Base-by-base conservation (phyloP, 1,284 basidiomycete genomes). In the Waitea zeae region DNA sequence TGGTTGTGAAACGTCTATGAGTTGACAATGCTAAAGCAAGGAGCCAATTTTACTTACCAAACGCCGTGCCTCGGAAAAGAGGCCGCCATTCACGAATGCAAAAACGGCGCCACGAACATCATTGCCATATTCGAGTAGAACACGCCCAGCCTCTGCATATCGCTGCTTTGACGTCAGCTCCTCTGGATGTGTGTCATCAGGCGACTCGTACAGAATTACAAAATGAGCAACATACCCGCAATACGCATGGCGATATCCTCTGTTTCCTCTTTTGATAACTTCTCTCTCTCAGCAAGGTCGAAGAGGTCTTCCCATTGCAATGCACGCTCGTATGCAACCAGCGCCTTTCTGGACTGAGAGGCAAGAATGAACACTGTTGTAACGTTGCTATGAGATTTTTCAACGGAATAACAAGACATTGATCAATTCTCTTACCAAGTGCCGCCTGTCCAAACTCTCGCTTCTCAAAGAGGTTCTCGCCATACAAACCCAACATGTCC, bases 281-380 rank as follows among this genome's bases (percentile, higher is more conserved):
- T 44, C 44, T 59, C 52, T 42, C 59, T 56, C 42, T 68, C 44
- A 1, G 81, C 81, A 13, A 93, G 57, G n/a, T 81, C 73, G 50
- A 96, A 93, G 0, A 92, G 60, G 44, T 90, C 86, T 45, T 81
- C 74, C 90, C 92, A 96, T 30, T 82, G 71, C 17, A 89, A 59
- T 1, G 82, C 81, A 38, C 77, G 79, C 51, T 93, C 87, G 45
- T 87, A 76, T 0, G 89, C 76, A 12, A 80, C 64, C 64, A 95
- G 75, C 0, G 88, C 86, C 41, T 87, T 87, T 5, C 61, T 50
- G 0, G 59, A 51, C 38, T 70, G 63, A 2, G 55, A 51, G 3
- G 81, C 81, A 39, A 84, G 67, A 0, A 68, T 52, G 54, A 88
- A 93, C 0, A 78, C 87, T 87, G 46, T 12, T 18, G 35, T 14